Base-by-base conservation (phyloP, 352 stramenopile genomes). In the Pythium biforme region DNA sequence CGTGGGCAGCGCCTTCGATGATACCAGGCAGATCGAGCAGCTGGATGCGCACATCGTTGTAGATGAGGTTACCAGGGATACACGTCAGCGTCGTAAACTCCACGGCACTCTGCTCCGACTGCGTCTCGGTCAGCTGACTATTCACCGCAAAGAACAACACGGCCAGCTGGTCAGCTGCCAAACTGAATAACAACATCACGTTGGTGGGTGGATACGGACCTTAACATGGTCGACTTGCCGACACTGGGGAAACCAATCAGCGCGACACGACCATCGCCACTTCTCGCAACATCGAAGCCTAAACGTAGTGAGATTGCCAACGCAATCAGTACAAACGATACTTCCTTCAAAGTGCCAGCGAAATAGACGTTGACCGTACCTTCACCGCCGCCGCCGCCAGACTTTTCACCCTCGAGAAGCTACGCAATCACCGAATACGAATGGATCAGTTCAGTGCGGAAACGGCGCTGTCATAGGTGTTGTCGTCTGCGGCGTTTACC, bases 11-110 rank as follows among this genome's bases (percentile, higher is more conserved):
- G 39, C 98, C 98, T 89, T 99, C 98, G 77, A 99, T 99, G 73
- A 99, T 99, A 87, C 98, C 98, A 2, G 98, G 98, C 51, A 99
- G 79, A 97, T 99, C 98, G 45, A 99, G 79, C 39, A 99, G 79
- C 86, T 99, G 97, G 58, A 99, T 98, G 69, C 94, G 93, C 37
- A 96, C 93, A 64, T 98, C 93, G 71, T 97, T 98, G 83, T 98
- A 98, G 57, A 97, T 88, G 56, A 98, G 72, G 73, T 98, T 98
- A 31, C 96, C 97, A 27, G 97, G 97, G 64, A 99, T 99, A 69
- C 96, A 99, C 23, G 97, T 99, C 15, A 99, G 69, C 47, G 97
- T 99, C 9, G 97, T 99, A 74, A 99, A 99, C 77, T 99, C 97
- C 55, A 99, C 98, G 8, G 94, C 89, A 22, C 97, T 98, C 23